Evolutionary conservation across 306 rosid species (phyloP).

Genomic region (Fagus sylvatica): DNA sequence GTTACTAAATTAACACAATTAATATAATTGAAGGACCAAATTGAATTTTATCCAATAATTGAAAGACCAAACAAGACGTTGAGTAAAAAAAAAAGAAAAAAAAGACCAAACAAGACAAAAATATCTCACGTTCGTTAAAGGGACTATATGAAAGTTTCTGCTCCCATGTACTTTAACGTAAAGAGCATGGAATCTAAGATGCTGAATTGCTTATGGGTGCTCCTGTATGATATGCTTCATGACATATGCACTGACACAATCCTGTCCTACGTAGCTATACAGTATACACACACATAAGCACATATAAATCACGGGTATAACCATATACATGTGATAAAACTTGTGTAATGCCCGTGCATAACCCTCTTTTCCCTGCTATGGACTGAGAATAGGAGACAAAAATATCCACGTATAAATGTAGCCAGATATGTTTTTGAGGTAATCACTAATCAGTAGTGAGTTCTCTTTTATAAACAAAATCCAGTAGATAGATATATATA

Average conservation of each 20-base stretch:
- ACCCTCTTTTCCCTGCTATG: neutral
- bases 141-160: too few relatives aligned
- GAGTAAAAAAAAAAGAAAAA: too few relatives aligned
- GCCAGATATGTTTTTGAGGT: neutral
- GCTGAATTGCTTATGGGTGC: neutral
- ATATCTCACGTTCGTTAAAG: too few relatives aligned
- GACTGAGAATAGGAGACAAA: neutral
- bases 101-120: too few relatives aligned
- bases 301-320: neutral
- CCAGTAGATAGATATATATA: neutral
- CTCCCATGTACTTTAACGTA: too few relatives aligned
- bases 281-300: too few relatives aligned
- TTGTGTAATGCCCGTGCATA: constrained; percentile 33
- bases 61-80: too few relatives aligned
- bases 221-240: neutral
- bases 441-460: neutral
- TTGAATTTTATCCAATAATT: too few relatives aligned
- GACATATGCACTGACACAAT: constrained; percentile 9
- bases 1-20: too few relatives aligned
- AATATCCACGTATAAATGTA: neutral
- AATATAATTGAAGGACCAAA: too few relatives aligned
- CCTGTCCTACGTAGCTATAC: neutral
- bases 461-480: neutral
- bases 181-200: neutral
- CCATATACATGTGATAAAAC: neutral